Evolutionary conservation across 2,329 filamentous ascomycete species (phyloP).

Genomic region (Orbilia quercus): DNA sequence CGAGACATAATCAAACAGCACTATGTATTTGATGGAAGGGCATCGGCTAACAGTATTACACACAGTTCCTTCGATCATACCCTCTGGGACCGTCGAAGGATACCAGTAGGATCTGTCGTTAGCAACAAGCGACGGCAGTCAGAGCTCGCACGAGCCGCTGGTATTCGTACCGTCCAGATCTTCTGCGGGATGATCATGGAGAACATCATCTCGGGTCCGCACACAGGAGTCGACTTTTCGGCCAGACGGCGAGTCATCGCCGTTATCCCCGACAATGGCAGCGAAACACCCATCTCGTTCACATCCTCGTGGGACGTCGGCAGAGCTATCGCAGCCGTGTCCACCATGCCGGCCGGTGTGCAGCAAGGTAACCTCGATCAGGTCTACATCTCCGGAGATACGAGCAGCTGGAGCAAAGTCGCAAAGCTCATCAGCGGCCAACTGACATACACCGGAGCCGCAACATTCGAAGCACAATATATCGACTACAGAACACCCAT

Average conservation of each 20-base stretch:
- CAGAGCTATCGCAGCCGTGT: constrained; percentile 41
- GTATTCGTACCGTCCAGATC: constrained; percentile 45
- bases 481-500: constrained; percentile 33
- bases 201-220: constrained; percentile 44
- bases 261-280: constrained; percentile 19
- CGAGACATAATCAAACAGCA: constrained; percentile 1
- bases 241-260: constrained; percentile 30
- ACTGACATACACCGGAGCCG: constrained; percentile 11
- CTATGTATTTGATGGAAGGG: background rate
- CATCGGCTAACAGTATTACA: constrained; percentile 19
- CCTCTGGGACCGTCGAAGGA: constrained; percentile 45
- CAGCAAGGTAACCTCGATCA: constrained; percentile 31
- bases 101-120: constrained; percentile 44
- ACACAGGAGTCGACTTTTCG: constrained; percentile 46
- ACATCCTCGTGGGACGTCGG: constrained; percentile 54
- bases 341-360: constrained; percentile 34
- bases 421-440: constrained; percentile 38
- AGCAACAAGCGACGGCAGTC: constrained; percentile 51
- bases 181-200: constrained; percentile 55
- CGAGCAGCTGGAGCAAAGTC: constrained; percentile 42
- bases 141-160: constrained; percentile 28
- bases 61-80: constrained; percentile 54
- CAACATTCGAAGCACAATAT: constrained; percentile 36
- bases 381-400: constrained; percentile 49
- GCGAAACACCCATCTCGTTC: constrained; percentile 39